phyloP scores from a whole-genome alignment of 2,329 filamentous ascomycete species.

The Cladosporium colombiae region DNA sequence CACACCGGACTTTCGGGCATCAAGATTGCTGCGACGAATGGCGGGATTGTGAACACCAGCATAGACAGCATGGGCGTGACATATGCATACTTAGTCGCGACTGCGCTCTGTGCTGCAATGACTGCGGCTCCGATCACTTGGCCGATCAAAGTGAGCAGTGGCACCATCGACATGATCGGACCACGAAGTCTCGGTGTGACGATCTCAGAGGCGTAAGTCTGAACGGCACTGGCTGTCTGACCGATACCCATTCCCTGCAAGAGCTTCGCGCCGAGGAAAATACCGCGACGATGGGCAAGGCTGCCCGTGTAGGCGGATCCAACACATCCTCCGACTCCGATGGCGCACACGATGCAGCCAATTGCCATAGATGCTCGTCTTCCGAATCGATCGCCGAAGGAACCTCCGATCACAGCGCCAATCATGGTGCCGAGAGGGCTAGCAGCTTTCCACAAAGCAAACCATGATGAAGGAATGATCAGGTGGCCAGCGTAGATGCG shows the following conservation, averaged over 20 bases:
- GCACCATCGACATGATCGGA: slow-evolving; percentile 52
- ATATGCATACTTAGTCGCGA: slow-evolving; percentile 39
- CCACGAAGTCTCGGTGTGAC: slow-evolving; percentile 49
- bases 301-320: neutral
- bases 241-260: slow-evolving; percentile 50
- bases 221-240: slow-evolving; percentile 51
- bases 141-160: slow-evolving; percentile 52
- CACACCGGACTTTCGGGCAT: slow-evolving; percentile 56
- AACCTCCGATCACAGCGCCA: slow-evolving; percentile 16
- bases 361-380: slow-evolving; percentile 12
- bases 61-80: slow-evolving; percentile 47
- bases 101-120: slow-evolving; percentile 40
- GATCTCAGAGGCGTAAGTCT: slow-evolving; percentile 55
- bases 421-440: slow-evolving; percentile 18
- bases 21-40: slow-evolving; percentile 46
- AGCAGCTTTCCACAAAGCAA: slow-evolving; percentile 17
- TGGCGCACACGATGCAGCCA: slow-evolving; percentile 5
- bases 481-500: slow-evolving; percentile 1
- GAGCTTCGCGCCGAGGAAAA: slow-evolving; percentile 45
- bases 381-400: slow-evolving; percentile 10
- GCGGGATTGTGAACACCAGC: slow-evolving; percentile 48
- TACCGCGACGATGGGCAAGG: neutral
- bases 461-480: slow-evolving; percentile 19
- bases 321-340: slow-evolving; percentile 13
- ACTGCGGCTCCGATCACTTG: slow-evolving; percentile 50